Evolutionary conservation across 768 basidiomycete species (phyloP), one percentile per base, ranked within the genome.

Genomic region (Lyophyllum decastes): DNA sequence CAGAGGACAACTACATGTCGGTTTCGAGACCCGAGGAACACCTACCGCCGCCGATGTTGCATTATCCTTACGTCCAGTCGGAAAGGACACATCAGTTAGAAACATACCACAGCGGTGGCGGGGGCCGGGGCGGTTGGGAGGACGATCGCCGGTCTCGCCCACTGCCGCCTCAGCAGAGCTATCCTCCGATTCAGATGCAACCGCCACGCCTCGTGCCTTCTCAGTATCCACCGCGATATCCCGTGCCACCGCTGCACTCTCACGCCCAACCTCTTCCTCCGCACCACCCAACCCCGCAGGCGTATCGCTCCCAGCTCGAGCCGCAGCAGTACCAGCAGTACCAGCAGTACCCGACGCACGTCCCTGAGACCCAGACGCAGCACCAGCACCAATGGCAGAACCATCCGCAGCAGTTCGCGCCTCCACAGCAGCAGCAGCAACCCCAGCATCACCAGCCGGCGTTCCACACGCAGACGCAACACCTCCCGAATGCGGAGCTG

Each of bases 401-500:
- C 4, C 35, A 16, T 2, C 35, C 6, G 14, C 35, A 38, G 11
- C 35, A 38, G 35, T 38, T 3, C 62, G 64, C 9, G 44, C 16
- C n/a, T 19, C 3, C 17, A n/a, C 40, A 25, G 22, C 47, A 38
- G n/a, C 54, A 12, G 22, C 45, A 35, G 54, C 54, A 49, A 16
- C 30, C 38, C 4, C 54, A 22, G 22, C 54, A 47, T 34, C 54
- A 49, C 16, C 54, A 43, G 4, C 52, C 33, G 33, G 51, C 40
- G 11, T 61, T 54, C 50, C 53, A 52, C 30, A 27, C 57, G 34
- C 64, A 48, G 17, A 47, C 58, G 14, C 61, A 30, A 10, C 30
- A 59, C 43, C 65, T 72, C 17, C 68, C 72, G 25, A 64, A 72
- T 44, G 60, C 77, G 17, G 84, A 85, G 52, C 71, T 89, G 17